Evolutionary conservation across 78 protist genomes (phyloP).

Genomic region (Dictyostelium citrinum): DNA sequence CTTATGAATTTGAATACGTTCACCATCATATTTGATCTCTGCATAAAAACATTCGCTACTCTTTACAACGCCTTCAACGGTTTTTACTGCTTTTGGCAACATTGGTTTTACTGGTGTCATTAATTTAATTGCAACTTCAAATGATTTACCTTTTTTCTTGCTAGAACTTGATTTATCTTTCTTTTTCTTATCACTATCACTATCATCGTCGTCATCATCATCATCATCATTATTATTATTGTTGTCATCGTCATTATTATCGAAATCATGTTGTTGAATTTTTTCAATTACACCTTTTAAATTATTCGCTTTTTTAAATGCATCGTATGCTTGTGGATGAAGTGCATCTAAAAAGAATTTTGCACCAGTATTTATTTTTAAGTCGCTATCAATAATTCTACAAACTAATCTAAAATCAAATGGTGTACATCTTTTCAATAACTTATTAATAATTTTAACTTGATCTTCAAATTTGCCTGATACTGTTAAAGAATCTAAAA

Average conservation of each 20-base stretch:
- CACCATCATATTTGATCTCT: slow-evolving; percentile 95
- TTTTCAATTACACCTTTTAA: slow-evolving; percentile 63
- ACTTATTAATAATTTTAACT: slow-evolving; percentile 33
- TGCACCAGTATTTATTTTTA: slow-evolving; percentile 81
- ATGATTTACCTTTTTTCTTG: neutral
- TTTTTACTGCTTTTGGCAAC: slow-evolving; percentile 84
- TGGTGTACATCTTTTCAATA: slow-evolving; percentile 56
- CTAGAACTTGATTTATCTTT: neutral
- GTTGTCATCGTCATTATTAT: neutral
- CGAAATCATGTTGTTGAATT: slow-evolving; percentile 17
- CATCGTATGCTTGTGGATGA: slow-evolving; percentile 83
- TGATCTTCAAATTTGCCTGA: slow-evolving; percentile 78
- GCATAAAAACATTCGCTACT: slow-evolving; percentile 45
- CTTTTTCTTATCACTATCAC: neutral
- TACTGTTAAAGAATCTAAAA: slow-evolving; percentile 67
- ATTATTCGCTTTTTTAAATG: slow-evolving; percentile 68
- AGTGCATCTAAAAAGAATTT: slow-evolving; percentile 83
- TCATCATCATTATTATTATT: neutral
- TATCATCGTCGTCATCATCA: neutral
- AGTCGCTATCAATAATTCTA: slow-evolving; percentile 79
- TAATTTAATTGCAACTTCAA: slow-evolving; percentile 35
- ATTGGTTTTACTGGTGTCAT: slow-evolving; percentile 89
- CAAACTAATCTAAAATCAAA: slow-evolving; percentile 64
- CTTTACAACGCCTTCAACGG: slow-evolving; percentile 34
- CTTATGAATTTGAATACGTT: slow-evolving; percentile 93